A percentile compares a stretch with the other conserved stretches of the same genome.
These are phyloP conservation scores for Phytophthora foliorum DNA, from an alignment of 352 stramenopile genomes.

Conservation along the genomic window DNA sequence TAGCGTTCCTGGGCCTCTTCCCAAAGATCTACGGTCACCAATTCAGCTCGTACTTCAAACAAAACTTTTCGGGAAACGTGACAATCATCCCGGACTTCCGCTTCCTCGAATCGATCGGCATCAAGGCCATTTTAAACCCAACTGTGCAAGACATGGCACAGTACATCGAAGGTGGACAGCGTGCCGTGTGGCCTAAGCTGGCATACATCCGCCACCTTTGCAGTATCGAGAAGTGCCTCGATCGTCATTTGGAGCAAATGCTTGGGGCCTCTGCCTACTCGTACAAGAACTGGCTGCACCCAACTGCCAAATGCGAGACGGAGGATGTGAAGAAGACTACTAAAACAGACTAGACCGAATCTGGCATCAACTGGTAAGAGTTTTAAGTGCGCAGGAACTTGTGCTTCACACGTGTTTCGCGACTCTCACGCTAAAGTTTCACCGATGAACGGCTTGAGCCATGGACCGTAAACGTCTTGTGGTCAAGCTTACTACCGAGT, in stretches of 20 bases:
- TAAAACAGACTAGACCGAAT: constrained; percentile 17
- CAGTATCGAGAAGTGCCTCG: constrained; percentile 89
- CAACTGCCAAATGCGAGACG: constrained; percentile 16
- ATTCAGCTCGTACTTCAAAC: constrained; percentile 82
- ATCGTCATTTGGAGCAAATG: constrained; percentile 49
- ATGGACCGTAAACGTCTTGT: constrained; percentile 23
- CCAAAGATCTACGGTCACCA: constrained; percentile 85
- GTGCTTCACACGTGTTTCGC: too few species aligned
- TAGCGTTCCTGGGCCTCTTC: constrained; percentile 91
- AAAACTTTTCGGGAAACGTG: constrained; percentile 98
- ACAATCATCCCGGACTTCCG: constrained; percentile 94
- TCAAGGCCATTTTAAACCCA: constrained; percentile 89
- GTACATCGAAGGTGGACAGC: constrained; percentile 90
- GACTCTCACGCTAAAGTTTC: too few species aligned
- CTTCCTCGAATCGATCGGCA: constrained; percentile 82
- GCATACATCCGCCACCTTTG: constrained; percentile 95
- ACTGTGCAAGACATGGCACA: constrained; percentile 75
- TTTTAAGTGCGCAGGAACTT: too few species aligned
- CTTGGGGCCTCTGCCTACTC: constrained; percentile 30
- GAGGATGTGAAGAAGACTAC: constrained; percentile 18
- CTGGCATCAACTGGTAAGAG: too few species aligned
- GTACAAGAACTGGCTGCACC: constrained; percentile 63
- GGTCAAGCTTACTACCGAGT: constrained; percentile 20
- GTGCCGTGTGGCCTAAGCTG: constrained; percentile 92
- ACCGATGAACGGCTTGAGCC: too few species aligned